Evolutionary conservation across 352 stramenopile genomes (phyloP).

Genomic region (Pythium phragmiticola): DNA sequence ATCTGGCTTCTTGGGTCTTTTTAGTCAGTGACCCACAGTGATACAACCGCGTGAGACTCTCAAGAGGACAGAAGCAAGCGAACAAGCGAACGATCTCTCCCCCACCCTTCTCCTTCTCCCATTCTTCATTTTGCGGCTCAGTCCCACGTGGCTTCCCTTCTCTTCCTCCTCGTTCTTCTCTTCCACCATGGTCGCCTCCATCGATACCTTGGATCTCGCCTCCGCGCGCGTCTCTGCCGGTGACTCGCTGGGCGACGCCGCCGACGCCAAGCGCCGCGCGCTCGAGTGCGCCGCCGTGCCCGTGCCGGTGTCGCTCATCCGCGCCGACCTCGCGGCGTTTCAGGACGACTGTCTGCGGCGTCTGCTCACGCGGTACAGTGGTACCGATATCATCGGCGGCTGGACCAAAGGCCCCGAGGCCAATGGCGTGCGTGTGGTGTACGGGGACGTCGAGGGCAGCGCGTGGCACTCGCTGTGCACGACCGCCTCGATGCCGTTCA

Average conservation of each 20-base stretch:
- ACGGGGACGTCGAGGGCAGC: conserved; percentile 52
- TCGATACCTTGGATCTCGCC: conserved; percentile 27
- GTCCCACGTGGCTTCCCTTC: neutral
- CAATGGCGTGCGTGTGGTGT: conserved; percentile 70
- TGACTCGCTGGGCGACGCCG: conserved; percentile 33
- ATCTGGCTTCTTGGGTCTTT: neutral
- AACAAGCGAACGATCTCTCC: no score
- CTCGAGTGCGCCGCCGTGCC: conserved; percentile 41
- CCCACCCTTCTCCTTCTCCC: neutral
- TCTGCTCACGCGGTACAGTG: conserved; percentile 56
- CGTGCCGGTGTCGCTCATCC: conserved; percentile 47
- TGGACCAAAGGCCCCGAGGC: conserved; percentile 66
- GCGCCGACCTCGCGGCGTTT: conserved; percentile 46
- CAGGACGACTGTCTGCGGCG: conserved; percentile 57
- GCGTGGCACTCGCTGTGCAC: conserved; percentile 75
- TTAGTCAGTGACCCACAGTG: conserved; percentile 2
- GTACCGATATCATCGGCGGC: conserved; percentile 55
- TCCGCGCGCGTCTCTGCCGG: conserved; percentile 49
- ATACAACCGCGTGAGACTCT: neutral
- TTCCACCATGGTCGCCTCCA: conserved; percentile 10
- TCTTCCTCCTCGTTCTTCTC: neutral
- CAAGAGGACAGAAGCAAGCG: no score
- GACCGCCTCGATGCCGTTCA: conserved; percentile 56
- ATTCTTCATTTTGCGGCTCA: neutral
- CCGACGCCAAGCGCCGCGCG: conserved; percentile 37